phyloP scores from a whole-genome alignment of 148 eudicot genomes.

The Suaeda aralocaspica region DNA sequence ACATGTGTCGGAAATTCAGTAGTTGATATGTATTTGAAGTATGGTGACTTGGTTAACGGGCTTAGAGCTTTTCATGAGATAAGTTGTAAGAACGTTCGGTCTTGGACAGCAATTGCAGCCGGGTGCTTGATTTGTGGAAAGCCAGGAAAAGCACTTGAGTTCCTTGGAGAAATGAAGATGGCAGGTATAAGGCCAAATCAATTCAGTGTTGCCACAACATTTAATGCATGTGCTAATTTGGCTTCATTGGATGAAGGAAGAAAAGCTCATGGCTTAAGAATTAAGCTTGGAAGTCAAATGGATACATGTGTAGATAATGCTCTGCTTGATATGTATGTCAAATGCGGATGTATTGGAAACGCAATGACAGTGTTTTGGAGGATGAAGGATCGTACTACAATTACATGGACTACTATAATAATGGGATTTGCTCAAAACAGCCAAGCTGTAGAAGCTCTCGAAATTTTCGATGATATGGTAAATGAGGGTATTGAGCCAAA shows the following conservation, averaged over 20 bases:
- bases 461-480: slow-evolving; percentile 42
- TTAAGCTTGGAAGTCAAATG: slow-evolving; percentile 43
- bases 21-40: slow-evolving; percentile 54
- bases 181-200: slow-evolving; percentile 44
- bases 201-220: slow-evolving; percentile 49
- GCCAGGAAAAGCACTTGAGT: slow-evolving; percentile 45
- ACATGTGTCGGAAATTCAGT: slow-evolving; percentile 62
- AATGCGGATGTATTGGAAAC: slow-evolving; percentile 52
- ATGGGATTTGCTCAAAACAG: slow-evolving; percentile 68
- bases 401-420: slow-evolving; percentile 70
- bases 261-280: slow-evolving; percentile 49
- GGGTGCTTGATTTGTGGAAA: slow-evolving; percentile 54
- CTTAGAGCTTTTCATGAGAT: slow-evolving; percentile 52
- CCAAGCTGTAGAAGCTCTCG: slow-evolving; percentile 35
- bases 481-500: slow-evolving; percentile 41
- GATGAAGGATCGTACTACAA: slow-evolving; percentile 43
- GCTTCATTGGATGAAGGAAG: slow-evolving; percentile 53
- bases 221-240: slow-evolving; percentile 56
- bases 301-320: slow-evolving; percentile 66
- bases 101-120: slow-evolving; percentile 65
- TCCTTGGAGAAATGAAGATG: slow-evolving; percentile 49
- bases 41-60: slow-evolving; percentile 36
- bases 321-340: slow-evolving; percentile 65
- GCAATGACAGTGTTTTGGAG: slow-evolving; percentile 41
- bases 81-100: slow-evolving; percentile 36